A percentile compares a stretch with the other conserved stretches of the same genome.
phyloP scores from a whole-genome alignment of 768 basidiomycete genomes.

The Suillus subluteus region DNA sequence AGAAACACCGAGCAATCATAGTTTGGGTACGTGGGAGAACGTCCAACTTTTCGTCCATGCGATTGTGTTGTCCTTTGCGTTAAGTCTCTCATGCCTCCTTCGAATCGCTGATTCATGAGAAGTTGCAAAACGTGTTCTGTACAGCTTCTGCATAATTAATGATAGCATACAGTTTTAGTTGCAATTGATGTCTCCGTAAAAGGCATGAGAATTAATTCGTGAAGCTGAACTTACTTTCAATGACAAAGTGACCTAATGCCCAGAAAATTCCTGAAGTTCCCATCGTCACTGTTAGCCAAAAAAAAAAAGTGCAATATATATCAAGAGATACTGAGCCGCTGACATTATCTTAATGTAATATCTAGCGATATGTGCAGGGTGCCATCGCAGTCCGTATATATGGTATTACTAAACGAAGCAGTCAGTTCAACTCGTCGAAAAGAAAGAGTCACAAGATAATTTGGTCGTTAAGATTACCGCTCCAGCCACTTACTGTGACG shows the following conservation, averaged over 20 bases:
- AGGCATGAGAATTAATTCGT: no score
- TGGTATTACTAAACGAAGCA: not conserved
- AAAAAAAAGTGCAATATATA: not conserved
- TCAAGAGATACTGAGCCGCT: not conserved
- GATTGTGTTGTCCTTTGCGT: not conserved
- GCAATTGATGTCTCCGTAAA: not conserved
- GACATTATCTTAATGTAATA: not conserved
- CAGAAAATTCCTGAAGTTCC: not conserved
- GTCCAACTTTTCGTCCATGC: not conserved
- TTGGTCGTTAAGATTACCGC: not conserved
- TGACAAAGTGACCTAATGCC: not conserved
- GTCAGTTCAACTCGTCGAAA: not conserved
- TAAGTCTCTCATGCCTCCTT: not conserved
- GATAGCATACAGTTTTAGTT: not conserved
- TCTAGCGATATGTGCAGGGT: not conserved
- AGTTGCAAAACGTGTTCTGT: not conserved
- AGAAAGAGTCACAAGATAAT: not conserved
- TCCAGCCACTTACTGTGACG: not conserved
- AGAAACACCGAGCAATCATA: not conserved
- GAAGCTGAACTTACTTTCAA: not conserved
- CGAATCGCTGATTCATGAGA: not conserved
- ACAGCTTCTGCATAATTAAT: not conserved
- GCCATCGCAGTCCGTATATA: not conserved
- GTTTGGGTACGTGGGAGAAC: not conserved
- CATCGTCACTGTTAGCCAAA: not conserved